Base-by-base conservation (phyloP, 768 basidiomycete species). In the Clitopilus passeckerianus region DNA sequence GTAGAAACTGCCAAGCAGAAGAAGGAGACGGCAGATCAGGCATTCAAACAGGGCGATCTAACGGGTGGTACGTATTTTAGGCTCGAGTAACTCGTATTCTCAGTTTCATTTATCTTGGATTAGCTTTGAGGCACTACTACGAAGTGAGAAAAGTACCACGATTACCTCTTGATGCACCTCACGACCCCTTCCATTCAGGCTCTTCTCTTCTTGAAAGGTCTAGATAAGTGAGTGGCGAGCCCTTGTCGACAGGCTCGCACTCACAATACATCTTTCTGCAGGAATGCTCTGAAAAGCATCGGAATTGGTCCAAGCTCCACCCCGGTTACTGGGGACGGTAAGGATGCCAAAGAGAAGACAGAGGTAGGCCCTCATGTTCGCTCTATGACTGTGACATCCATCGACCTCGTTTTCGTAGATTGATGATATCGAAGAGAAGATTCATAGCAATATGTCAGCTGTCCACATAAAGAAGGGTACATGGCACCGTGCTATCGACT, bases 371-470 rank as follows among this genome's bases (percentile, higher is more conserved):
- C 55, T 57, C 20, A 22, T 12, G 33, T 59, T 33, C n/a, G 27
- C 27, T 43, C 27, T 30, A 30, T 30, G 27, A 7, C 27, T 7
- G 27, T 30, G 20, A 10, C 27, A 27, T 12, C n/a, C 60, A 24
- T 22, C 20, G 18, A 62, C 53, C 57, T 34, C 54, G 34, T 23
- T 54, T 30, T 55, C 34, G 27, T 61, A 93, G 91, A 79, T 85
- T 18, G 92, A 93, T 68, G 76, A 85, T 9, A 78, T 92, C 37
- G 70, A 91, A 18, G 90, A 90, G 72, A 93, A 89, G 75, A 84
- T 93, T 52, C 90, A 93, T 62, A 83, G 89, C 3, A 94, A 94
- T 59, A 89, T 91, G 88, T 84, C 87, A 2, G 90, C 90, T 5
- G 91, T 90, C 64, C 90, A 93, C 68, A 74, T 93, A 66, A 92